phyloP scores from a whole-genome alignment of 176 grass and related monocot species.

The Chloris gayana region DNA sequence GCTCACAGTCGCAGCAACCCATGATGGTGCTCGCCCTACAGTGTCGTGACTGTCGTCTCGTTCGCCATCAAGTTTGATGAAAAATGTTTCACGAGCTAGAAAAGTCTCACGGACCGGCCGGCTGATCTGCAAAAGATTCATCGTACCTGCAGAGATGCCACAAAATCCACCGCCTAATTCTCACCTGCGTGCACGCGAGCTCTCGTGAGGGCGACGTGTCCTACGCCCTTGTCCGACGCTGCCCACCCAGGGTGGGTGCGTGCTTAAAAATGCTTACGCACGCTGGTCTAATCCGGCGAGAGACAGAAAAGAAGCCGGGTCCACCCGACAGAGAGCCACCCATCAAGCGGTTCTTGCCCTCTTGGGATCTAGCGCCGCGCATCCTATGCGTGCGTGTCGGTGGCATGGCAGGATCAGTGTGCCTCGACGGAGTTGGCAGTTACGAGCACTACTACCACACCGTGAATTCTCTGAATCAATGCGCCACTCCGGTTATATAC shows the following conservation, averaged over 20 bases:
- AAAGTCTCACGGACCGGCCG: neutral
- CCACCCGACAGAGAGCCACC: neutral
- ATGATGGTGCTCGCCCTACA: neutral
- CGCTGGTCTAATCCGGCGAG: neutral
- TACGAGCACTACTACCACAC: no score
- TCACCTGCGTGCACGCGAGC: neutral
- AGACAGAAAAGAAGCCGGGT: neutral
- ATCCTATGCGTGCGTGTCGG: slow-evolving; percentile 31
- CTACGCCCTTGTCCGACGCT: neutral
- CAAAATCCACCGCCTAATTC: neutral
- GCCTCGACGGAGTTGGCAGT: neutral
- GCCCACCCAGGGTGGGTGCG: no score
- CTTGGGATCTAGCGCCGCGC: slow-evolving; percentile 34
- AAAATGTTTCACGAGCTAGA: neutral
- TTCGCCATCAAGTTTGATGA: neutral
- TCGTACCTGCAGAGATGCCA: neutral
- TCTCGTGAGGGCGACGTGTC: slow-evolving; percentile 27
- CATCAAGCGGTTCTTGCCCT: no score
- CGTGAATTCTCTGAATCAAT: neutral
- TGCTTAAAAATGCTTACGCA: neutral
- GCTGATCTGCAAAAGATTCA: neutral
- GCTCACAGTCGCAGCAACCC: neutral
- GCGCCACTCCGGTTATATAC: no score
- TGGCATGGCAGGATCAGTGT: slow-evolving; percentile 30
- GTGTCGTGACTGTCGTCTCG: no score